A percentile compares a stretch with the other conserved stretches of the same genome.
Conservation (phyloP, 306 rosid genomes). For the Carpinus viminea region DNA sequence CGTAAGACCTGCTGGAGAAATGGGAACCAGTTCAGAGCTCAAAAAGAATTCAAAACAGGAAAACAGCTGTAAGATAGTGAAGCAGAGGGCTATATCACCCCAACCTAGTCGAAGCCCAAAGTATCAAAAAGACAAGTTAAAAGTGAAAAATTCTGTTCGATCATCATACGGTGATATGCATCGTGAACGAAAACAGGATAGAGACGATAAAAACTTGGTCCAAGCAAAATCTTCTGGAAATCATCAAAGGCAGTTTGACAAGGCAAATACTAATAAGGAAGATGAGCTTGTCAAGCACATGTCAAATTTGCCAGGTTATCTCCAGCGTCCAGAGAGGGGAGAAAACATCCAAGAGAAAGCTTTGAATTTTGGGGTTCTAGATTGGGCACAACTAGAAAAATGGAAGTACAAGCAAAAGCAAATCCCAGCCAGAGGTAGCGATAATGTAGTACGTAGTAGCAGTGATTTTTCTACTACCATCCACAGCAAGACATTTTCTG, state of each 20-base stretch:
- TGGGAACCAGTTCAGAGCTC: conserved; percentile 51
- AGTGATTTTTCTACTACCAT: conserved; percentile 26
- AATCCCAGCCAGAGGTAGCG: conserved; percentile 36
- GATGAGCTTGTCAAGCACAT: conserved; percentile 92
- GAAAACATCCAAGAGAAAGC: conserved; percentile 60
- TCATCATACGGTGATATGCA: conserved; percentile 29
- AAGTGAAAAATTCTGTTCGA: conserved; percentile 37
- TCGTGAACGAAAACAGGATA: conserved; percentile 32
- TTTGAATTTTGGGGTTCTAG: conserved; percentile 89
- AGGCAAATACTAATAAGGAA: conserved; percentile 43
- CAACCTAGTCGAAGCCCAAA: conserved; percentile 36
- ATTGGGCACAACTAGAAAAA: conserved; percentile 79
- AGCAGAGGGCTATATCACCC: conserved; percentile 37
- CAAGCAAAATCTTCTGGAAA: conserved; percentile 21
- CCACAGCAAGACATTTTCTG: conserved; percentile 30
- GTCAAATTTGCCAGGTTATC: conserved; percentile 83
- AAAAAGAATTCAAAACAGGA: conserved; percentile 46
- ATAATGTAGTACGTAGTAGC: conserved; percentile 35
- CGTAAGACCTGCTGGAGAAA: conserved; percentile 42
- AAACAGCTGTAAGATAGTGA: conserved; percentile 38
- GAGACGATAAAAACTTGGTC: conserved; percentile 21
- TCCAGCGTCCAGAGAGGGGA: conserved; percentile 54
- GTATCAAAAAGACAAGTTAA: conserved; percentile 28
- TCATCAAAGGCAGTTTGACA: conserved; percentile 29
- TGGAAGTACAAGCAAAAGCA: conserved; percentile 63